These are phyloP conservation scores for Lactarius vividus DNA, from an alignment of 768 basidiomycete genomes.

Conservation along the genomic window DNA sequence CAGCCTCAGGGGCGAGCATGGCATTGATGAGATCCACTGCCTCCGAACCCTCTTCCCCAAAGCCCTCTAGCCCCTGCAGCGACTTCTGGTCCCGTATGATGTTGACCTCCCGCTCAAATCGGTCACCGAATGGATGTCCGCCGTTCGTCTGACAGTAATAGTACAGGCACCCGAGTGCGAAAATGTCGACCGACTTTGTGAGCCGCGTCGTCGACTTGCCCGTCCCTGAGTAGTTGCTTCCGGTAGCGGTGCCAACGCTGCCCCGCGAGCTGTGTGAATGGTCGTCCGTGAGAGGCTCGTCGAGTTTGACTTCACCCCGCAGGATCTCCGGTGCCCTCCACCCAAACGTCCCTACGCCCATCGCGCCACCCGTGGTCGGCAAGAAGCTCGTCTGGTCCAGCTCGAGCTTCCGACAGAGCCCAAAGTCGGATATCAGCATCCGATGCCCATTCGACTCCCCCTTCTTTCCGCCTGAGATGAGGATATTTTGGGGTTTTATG, in stretches of 20 bases:
- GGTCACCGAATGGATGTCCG: conserved; percentile 90
- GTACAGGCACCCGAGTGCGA: conserved; percentile 93
- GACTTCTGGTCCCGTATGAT: conserved; percentile 80
- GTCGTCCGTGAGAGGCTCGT: conserved; percentile 66
- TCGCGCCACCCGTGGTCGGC: conserved; percentile 85
- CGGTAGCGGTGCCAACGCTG: conserved; percentile 53
- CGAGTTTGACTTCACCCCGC: conserved; percentile 88
- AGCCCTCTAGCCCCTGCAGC: conserved; percentile 66
- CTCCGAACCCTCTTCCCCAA: conserved; percentile 94
- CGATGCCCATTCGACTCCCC: conserved; percentile 52
- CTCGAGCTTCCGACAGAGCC: conserved; percentile 92
- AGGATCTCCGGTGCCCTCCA: conserved; percentile 98
- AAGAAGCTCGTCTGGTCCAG: conserved; percentile 95
- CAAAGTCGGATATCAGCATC: conserved; percentile 97
- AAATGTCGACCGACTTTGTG: conserved; percentile 96
- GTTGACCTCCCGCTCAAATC: conserved; percentile 91
- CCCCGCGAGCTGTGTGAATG: conserved; percentile 65
- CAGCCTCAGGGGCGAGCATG: conserved; percentile 80
- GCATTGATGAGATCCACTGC: conserved; percentile 72
- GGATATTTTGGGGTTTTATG: conserved; percentile 98
- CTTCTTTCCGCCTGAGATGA: conserved; percentile 71
- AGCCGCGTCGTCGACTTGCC: conserved; percentile 58
- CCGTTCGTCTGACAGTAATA: conserved; percentile 91
- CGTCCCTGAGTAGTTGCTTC: conserved; percentile 35
- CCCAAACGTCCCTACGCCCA: conserved; percentile 91